A percentile compares a stretch with the other conserved stretches of the same genome.
Evolutionary conservation across 1,139 yeast species (phyloP).

Genomic region (Debaryomycetaceae sp.): DNA sequence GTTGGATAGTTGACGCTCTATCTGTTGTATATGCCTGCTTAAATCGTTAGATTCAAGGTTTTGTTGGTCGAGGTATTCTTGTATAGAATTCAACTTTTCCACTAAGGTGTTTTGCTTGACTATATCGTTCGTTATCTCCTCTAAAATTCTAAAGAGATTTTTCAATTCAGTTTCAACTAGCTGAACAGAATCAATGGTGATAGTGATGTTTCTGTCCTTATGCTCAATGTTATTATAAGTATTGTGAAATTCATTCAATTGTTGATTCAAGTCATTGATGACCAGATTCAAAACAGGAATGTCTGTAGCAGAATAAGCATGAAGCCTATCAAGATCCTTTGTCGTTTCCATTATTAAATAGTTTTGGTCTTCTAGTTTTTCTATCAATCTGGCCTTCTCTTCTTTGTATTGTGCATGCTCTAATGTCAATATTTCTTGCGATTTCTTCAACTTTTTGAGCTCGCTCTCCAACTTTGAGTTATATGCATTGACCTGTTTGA

Average conservation of each 20-base stretch:
- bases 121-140: slow-evolving; percentile 55
- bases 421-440: slow-evolving; percentile 62
- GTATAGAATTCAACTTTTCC: slow-evolving; percentile 35
- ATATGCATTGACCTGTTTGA: slow-evolving; percentile 50
- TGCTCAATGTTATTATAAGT: slow-evolving; percentile 42
- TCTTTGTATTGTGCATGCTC: slow-evolving; percentile 67
- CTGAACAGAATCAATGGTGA: slow-evolving; percentile 59
- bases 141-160: slow-evolving; percentile 49
- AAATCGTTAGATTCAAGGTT: slow-evolving; percentile 46
- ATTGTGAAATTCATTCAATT: slow-evolving; percentile 41
- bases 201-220: slow-evolving; percentile 48
- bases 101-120: slow-evolving; percentile 44
- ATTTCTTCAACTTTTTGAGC: slow-evolving; percentile 56
- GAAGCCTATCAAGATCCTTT: slow-evolving; percentile 57
- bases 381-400: slow-evolving; percentile 56
- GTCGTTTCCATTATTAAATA: slow-evolving; percentile 53
- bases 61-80: slow-evolving; percentile 48
- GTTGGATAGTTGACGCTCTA: slow-evolving; percentile 50
- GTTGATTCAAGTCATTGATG: slow-evolving; percentile 53
- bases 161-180: slow-evolving; percentile 54
- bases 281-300: slow-evolving; percentile 54
- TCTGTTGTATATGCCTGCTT: slow-evolving; percentile 47
- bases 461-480: slow-evolving; percentile 62
- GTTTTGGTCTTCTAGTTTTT: slow-evolving; percentile 53
- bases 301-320: slow-evolving; percentile 60